A percentile compares a stretch with the other conserved stretches of the same genome.
Evolutionary conservation across 164 flowering plant genomes (phyloP).

Genomic region (Buxus sempervirens): DNA sequence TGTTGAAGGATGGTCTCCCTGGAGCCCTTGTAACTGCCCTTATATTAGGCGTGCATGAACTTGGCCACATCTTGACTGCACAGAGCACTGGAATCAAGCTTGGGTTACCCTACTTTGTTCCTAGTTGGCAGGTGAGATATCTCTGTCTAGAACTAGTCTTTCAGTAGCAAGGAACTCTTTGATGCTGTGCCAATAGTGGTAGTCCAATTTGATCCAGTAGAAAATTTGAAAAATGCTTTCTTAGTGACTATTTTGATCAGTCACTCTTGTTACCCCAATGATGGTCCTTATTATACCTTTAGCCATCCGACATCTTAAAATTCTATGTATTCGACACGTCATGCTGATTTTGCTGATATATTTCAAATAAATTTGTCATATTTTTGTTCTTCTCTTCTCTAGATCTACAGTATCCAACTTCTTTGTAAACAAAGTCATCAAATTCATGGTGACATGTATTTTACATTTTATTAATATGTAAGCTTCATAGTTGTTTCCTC

Average conservation of each 20-base stretch:
- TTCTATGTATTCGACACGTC: too few species aligned
- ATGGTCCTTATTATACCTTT: neutral
- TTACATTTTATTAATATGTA: too few species aligned
- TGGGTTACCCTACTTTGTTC: conserved; percentile 88
- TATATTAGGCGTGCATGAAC: conserved; percentile 74
- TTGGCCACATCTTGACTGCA: conserved; percentile 74
- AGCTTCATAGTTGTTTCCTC: too few species aligned
- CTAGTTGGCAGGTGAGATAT: conserved; percentile 92
- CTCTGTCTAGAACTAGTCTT: conserved; percentile 5
- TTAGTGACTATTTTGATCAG: neutral
- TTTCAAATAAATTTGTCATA: too few species aligned
- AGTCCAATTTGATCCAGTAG: neutral
- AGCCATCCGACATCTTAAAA: too few species aligned
- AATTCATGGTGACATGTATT: too few species aligned
- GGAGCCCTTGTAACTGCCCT: conserved; percentile 90
- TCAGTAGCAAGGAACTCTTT: neutral
- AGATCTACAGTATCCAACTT: too few species aligned
- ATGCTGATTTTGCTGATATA: too few species aligned
- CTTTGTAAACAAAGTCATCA: too few species aligned
- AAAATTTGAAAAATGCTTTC: too few species aligned
- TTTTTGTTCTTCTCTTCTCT: too few species aligned
- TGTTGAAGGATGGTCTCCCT: conserved; percentile 73
- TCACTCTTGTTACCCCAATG: neutral
- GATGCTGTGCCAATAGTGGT: neutral
- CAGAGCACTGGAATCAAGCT: conserved; percentile 63